phyloP scores from a whole-genome alignment of 306 rosid genomes.

The Psophocarpus tetragonolobus region DNA sequence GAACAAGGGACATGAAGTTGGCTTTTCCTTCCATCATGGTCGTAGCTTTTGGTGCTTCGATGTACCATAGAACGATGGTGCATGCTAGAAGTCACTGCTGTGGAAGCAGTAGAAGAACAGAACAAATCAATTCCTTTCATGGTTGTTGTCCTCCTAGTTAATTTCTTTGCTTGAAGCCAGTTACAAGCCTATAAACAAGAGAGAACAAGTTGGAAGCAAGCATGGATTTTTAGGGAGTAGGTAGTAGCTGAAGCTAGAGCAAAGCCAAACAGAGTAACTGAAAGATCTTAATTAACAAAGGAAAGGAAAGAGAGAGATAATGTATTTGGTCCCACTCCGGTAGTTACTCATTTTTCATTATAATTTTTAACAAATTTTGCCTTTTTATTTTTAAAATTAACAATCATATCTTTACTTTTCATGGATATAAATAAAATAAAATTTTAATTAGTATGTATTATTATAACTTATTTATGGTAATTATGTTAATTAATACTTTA shows the following conservation, averaged over 20 bases:
- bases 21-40: constrained; percentile 37
- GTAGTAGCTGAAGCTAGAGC: neutral
- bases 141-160: neutral
- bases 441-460: too few species aligned
- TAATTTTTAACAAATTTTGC: too few species aligned
- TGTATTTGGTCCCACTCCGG: constrained; percentile 45
- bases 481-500: too few species aligned
- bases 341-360: too few species aligned
- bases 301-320: neutral
- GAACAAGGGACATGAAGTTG: constrained; percentile 63
- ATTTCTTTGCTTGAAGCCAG: neutral
- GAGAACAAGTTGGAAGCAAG: neutral
- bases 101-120: constrained; percentile 76
- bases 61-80: constrained; percentile 48
- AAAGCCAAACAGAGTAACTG: neutral
- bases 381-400: too few species aligned
- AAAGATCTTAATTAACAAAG: neutral
- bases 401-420: too few species aligned
- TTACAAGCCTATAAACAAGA: neutral
- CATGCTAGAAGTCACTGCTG: constrained; percentile 59
- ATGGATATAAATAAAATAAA: too few species aligned
- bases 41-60: constrained; percentile 34
- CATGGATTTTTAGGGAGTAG: constrained; percentile 18
- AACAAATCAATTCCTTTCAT: constrained; percentile 69
- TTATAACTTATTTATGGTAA: too few species aligned